Base-by-base conservation (phyloP, 2,329 filamentous ascomycete genomes). In the Hirsutella minnesotensis region DNA sequence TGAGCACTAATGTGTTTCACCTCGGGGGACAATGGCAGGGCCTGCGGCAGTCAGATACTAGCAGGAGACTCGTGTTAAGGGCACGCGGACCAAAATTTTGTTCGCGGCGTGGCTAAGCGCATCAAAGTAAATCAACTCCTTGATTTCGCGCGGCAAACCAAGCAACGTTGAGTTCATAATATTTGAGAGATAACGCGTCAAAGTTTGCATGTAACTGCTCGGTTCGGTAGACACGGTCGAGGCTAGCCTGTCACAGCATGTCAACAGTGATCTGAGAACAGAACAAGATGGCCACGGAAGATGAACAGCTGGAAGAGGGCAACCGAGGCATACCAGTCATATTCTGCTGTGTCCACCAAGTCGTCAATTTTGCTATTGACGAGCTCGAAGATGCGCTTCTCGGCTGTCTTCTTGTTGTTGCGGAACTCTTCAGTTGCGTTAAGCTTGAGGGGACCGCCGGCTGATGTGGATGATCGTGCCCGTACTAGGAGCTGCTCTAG, bases 321-420 rank as follows among this genome's bases (percentile, higher is more conserved):
- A 13, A 3, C 16, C 49, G 65, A 43, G 64, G 15, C 44, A 37
- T 9, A 80, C 83, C 92, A 98, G 60, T 96, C 87, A 58, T 98
- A 98, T 63, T 98, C 92, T 27, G 92, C 90, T 0, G 89, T 96
- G 54, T 95, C 90, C 43, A 98, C 85, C 10, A 98, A 75, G 58
- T 98, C 92, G 56, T 96, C 90, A 53, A 98, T 96, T 68, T 98
- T 98, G 44, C 86, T 94, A 65, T 98, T 96, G 49, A 98, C 92
- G 0, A 98, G 75, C 64, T 98, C 94, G 57, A 98, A 98, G 45
- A 98, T 96, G 29, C 94, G 83, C 65, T 95, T 95, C 58, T 95
- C 90, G 0, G 92, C 92, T 2, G 84, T 88, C 66, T 96, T 95
- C 65, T 95, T 95, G 58, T 94, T 89, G 54, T 75, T 81, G 34